Evolutionary conservation across 768 basidiomycete species (phyloP), one percentile per base, ranked within the genome.

Genomic region (Podaxis carcinomalis): DNA sequence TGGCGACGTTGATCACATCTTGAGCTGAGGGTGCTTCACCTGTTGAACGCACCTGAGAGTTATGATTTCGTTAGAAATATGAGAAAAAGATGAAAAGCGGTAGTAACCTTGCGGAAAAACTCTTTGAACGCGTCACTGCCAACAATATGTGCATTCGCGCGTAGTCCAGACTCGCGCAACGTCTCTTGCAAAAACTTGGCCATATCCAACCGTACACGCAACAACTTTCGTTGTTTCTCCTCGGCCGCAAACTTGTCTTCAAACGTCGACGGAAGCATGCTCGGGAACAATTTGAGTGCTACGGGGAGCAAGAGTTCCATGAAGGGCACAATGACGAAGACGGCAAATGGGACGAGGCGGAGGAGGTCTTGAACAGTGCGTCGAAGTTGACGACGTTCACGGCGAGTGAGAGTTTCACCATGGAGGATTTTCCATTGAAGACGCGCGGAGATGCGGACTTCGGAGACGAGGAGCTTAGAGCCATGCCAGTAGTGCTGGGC

Each of bases 181-280:
- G 97, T 98, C 73, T 99, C 97, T 68, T 98, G 96, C 25, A 99
- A 80, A 81, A 98, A 99, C 71, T 99, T 98, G 68, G 97, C 97
- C 96, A 98, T 98, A 72, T 97, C 95, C 37, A 99, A 80, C 61
- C 96, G 84, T 27, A 97, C 93, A 61, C 94, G 88, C 49, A 99
- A 87, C 2, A 98, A 81, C 70, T 98, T 98, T 67, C 96, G 88
- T 69, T 96, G 86, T 73, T 99, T 99, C 76, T 98, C 97, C 73
- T 97, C 93, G 56, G 93, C 93, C 44, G 94, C 89, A 68, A 88
- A 97, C 74, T 96, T 95, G 78, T 98, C 96, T 71, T 98, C 95
- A 64, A 99, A 98, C 0, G 97, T 99, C 0, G 93, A 95, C 0
- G 97, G 97, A 4, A 99, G 84, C 94, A 98, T 98, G 74, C 92